Conservation (phyloP, 805 yeast genomes). For the Candida berthetii region DNA sequence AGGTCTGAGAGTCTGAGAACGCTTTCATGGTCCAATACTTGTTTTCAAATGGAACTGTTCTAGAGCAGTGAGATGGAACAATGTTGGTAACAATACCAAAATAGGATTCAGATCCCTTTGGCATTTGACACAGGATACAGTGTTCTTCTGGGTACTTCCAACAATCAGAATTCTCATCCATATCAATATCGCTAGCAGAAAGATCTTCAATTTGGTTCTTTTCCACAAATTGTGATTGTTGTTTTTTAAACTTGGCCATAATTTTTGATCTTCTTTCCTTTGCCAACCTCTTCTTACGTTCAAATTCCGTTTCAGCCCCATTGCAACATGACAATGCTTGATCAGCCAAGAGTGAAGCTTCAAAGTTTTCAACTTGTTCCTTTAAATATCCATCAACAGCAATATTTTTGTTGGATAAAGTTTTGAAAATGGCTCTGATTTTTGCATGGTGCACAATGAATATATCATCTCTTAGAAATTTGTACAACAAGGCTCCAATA, state of each 20-base stretch:
- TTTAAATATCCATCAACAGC: constrained; percentile 22
- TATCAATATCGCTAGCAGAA: constrained; percentile 26
- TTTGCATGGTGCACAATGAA: constrained; percentile 43
- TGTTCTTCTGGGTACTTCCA: constrained; percentile 73
- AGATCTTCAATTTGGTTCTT: constrained; percentile 31
- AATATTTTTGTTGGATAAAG: constrained; percentile 22
- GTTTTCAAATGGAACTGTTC: constrained; percentile 59
- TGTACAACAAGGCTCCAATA: constrained; percentile 32
- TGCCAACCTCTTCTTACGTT: constrained; percentile 62
- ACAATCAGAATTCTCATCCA: constrained; percentile 28
- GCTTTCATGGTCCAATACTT: constrained; percentile 61
- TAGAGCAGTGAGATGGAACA: constrained; percentile 49
- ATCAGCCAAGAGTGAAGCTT: constrained; percentile 11
- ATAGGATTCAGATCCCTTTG: constrained; percentile 54
- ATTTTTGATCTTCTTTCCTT: constrained; percentile 63
- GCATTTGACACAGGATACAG: constrained; percentile 81
- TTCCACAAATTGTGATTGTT: constrained; percentile 70
- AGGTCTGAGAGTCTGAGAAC: constrained; percentile 36
- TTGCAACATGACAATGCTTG: not conserved
- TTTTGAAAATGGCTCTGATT: constrained; percentile 46
- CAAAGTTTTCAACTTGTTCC: constrained; percentile 31
- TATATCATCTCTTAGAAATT: constrained; percentile 32
- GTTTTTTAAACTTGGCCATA: constrained; percentile 72
- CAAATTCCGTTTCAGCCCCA: constrained; percentile 29
- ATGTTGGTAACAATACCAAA: constrained; percentile 72